These are phyloP conservation scores for Solanum hybrid DNA, from an alignment of 305 asterid species.

Conservation along the genomic window DNA sequence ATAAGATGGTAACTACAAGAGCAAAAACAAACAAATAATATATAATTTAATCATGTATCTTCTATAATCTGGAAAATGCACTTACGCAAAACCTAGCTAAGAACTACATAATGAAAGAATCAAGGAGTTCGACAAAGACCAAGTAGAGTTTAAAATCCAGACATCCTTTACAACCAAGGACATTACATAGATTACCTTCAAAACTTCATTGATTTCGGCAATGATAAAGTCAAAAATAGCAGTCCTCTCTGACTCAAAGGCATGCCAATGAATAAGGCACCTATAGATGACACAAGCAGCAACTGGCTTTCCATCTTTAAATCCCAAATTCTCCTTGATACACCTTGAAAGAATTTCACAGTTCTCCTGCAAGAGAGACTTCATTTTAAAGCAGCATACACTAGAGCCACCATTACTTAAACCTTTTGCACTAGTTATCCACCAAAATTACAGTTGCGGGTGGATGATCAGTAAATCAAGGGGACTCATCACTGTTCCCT, in stretches of 20 bases:
- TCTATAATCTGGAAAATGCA: background rate
- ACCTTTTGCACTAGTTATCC: background rate
- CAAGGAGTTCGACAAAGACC: slow-evolving; percentile 1
- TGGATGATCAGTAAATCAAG: background rate
- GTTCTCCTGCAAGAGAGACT: slow-evolving; percentile 44
- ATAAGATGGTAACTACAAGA: background rate
- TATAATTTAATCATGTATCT: background rate
- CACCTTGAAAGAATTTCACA: slow-evolving; percentile 72
- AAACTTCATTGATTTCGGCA: slow-evolving; percentile 65
- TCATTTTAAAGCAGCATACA: background rate
- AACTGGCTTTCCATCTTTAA: slow-evolving; percentile 80
- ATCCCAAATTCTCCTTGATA: slow-evolving; percentile 81
- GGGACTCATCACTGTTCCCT: background rate
- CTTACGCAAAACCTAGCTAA: background rate
- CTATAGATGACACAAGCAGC: slow-evolving; percentile 93
- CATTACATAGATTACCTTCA: slow-evolving; percentile 49
- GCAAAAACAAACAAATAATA: background rate
- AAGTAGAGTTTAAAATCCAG: background rate
- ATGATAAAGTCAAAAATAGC: slow-evolving; percentile 72
- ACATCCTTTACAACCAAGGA: background rate
- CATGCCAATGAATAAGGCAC: slow-evolving; percentile 91
- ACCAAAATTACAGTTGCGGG: background rate
- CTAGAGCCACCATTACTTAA: background rate
- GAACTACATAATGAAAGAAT: background rate
- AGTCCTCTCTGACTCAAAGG: slow-evolving; percentile 93